Base-by-base conservation (phyloP, 1,284 basidiomycete species). In the Tilletia setariae region DNA sequence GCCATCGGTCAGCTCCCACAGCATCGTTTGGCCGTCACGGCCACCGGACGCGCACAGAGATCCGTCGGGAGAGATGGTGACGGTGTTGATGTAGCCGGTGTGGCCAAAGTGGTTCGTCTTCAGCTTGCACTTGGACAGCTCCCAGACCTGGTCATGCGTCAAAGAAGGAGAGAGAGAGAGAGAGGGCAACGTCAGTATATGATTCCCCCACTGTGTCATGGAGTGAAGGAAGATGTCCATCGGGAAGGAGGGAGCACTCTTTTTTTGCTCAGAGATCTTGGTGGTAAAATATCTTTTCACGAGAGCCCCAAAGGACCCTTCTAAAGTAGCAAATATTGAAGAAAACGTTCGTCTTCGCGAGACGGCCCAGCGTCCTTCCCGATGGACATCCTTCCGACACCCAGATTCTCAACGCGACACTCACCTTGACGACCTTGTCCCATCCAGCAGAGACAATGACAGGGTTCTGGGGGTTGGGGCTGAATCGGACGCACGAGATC, bases 81-180 rank as follows among this genome's bases (percentile, higher is more conserved):
- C 86, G 78, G 95, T 95, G 89, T 96, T 98, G 86, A 99, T 94
- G 88, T 98, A 98, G 78, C 96, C 96, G 67, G 92, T 96, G 88
- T 99, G 96, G 79, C 96, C 96, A 84, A 91, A 94, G 89, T 99
- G 96, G 90, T 98, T 98, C 85, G 95, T 98, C 89, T 95, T 94
- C 84, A 99, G 89, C 88, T 98, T 98, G 91, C 96, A 98, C 86
- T 98, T 98, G 85, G 91, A 92, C 72, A 98, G 91, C 85, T 99
- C 96, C 96, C 96, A 99, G 76, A 99, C 95, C 95, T 98, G 67
- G 25, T 8, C 46, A 16, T 0, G 0, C 32, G 47, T 15, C 32
- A 63, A 43, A 64, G 44, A 51, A 30, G 35, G 35, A 40, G 11
- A 40, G 11, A 11, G 35, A 13, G 30, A 43, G 35, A 30, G 9